Conservation (phyloP, 495 filamentous ascomycete genomes). For the Penicillium simplicissimum region DNA sequence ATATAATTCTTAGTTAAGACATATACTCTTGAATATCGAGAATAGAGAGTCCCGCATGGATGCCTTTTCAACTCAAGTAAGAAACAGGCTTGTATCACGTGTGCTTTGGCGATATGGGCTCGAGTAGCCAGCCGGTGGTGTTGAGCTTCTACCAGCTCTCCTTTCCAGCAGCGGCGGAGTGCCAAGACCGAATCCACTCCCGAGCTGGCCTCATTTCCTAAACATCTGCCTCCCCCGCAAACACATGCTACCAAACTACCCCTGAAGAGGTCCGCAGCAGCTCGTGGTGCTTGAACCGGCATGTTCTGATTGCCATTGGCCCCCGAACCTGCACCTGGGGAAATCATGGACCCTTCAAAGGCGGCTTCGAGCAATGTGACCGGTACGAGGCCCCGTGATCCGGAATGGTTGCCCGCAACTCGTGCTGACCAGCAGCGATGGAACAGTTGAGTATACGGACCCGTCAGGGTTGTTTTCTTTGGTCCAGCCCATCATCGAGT, state of each 20-base stretch:
- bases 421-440: constrained; percentile 7
- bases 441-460: constrained; percentile 73
- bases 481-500: constrained; percentile 71
- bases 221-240: constrained; percentile 11
- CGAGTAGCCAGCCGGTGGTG: neutral
- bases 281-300: constrained; percentile 22
- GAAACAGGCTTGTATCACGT: no score
- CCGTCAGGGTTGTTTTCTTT: constrained; percentile 82
- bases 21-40: no score
- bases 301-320: constrained; percentile 35
- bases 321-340: constrained; percentile 36
- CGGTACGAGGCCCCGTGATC: constrained; percentile 32
- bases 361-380: constrained; percentile 53
- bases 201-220: constrained; percentile 6
- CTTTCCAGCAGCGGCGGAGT: neutral
- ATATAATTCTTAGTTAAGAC: no score
- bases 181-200: neutral
- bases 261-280: constrained; percentile 9
- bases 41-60: no score
- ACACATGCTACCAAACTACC: neutral
- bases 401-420: constrained; percentile 7
- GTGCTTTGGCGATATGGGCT: no score
- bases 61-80: no score
- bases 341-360: constrained; percentile 49
- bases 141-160: neutral